Evolutionary conservation across 169 alveolate species (phyloP), one percentile per base, ranked within the genome.

Genomic region (Neospora caninum): DNA sequence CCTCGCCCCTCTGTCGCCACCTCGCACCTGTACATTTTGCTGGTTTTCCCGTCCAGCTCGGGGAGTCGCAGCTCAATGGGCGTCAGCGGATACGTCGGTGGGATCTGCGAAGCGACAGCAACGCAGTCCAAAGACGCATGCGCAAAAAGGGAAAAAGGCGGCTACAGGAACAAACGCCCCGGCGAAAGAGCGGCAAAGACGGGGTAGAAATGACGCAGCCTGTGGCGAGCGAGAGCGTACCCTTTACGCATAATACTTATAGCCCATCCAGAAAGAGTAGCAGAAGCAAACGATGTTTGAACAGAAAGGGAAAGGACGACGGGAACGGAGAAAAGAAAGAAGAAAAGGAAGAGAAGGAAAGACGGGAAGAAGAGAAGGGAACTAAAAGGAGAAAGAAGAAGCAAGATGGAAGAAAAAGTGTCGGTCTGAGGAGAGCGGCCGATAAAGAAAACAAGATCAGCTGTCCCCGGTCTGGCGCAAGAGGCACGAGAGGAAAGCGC

Each of bases 31-130:
- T 99, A 99, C 99, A 99, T 99, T 96, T 99, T 99, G 83, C 98
- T 98, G 34, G 99, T 98, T 96, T 98, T 98, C 0, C 99, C 99
- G 96, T 99, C 99, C 80, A 99, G 95, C 94, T 98, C 99, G 36
- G 99, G 99, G 36, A 98, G 96, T 88, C 97, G 99, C 45, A 98
- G 91, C 95, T 99, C 99, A 42, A 98, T 97, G 36, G 99, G 99
- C 10, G 99, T 98, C 31, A 98, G 96, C 31, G 99, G 99, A 93
- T 99, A 99, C 36, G 99, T 98, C 0, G 99, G 99, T 0, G 99
- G 99, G 70, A 99, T 98, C 98, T 98, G 92, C 41, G 53, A 31
- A 53, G 31, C 36, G 34, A n/a, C 69, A n/a, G 9, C 7, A 10
- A 45, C 0, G 69, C 45, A 7, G 58, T 34, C n/a, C 49, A 20